Conservation (phyloP, 139 green algal genomes). For the Chlorokybus atmophyticus region DNA sequence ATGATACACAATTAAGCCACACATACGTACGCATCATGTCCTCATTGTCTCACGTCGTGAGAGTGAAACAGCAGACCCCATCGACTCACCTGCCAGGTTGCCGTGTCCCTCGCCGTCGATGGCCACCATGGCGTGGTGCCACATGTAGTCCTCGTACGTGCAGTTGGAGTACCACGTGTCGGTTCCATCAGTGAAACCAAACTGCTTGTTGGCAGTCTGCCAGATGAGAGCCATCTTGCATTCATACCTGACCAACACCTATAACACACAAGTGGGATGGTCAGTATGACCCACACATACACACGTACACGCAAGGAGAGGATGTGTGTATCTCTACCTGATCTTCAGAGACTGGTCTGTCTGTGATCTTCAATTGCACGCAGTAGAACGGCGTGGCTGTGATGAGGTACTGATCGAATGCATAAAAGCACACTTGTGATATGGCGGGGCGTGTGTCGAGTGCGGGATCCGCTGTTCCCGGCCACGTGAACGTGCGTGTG, state of each 20-base stretch:
- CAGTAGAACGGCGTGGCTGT: conserved; percentile 22
- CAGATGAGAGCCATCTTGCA: conserved; percentile 20
- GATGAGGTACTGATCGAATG: conserved; percentile 13
- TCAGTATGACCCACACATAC: no score
- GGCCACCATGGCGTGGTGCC: conserved; percentile 15
- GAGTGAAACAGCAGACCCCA: no score
- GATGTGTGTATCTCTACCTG: no score
- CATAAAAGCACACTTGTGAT: conserved; percentile 24
- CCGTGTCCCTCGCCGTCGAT: conserved; percentile 10
- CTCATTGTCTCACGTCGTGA: no score
- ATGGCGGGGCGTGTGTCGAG: neutral
- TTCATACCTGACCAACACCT: conserved; percentile 15
- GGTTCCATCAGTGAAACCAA: neutral
- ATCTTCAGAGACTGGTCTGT: conserved; percentile 3
- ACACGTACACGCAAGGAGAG: no score
- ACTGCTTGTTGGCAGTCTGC: conserved; percentile 3
- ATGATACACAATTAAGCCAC: no score
- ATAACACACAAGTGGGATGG: no score
- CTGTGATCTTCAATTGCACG: conserved; percentile 3
- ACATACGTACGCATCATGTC: no score
- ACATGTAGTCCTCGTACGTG: conserved; percentile 22
- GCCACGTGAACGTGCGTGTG: conserved; percentile 10
- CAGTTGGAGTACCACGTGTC: neutral
- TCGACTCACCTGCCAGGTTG: no score
- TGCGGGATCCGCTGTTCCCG: neutral